phyloP scores from a whole-genome alignment of 768 basidiomycete species.

The Lactarius quietus region DNA sequence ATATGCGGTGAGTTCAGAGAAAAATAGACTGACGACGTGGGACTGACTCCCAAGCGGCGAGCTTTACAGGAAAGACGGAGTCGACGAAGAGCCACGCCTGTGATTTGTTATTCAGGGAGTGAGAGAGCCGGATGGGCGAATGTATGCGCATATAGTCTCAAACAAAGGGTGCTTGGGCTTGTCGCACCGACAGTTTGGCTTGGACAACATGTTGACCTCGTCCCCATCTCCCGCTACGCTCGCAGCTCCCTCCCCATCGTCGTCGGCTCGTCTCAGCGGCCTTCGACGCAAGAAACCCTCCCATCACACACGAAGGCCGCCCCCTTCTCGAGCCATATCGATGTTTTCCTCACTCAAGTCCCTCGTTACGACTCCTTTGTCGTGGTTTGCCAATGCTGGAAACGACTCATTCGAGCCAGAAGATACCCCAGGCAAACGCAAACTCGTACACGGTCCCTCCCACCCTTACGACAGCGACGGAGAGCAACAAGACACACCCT shows the following conservation, averaged over 20 bases:
- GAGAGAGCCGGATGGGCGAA: conserved; percentile 4
- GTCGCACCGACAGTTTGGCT: conserved; percentile 40
- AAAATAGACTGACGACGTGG: background rate
- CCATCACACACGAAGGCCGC: conserved; percentile 20
- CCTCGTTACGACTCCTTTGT: conserved; percentile 34
- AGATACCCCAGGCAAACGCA: conserved; percentile 35
- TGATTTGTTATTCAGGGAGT: conserved; percentile 33
- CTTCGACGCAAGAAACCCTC: conserved; percentile 25
- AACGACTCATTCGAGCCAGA: conserved; percentile 29
- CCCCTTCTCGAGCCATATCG: conserved; percentile 31
- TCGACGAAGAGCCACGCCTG: conserved; percentile 66
- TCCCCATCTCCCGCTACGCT: conserved; percentile 29
- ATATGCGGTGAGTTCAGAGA: conserved; percentile 11
- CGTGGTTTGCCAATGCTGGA: conserved; percentile 32
- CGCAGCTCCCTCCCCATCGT: conserved; percentile 29
- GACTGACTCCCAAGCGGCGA: conserved; percentile 71
- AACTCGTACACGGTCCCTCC: conserved; percentile 21
- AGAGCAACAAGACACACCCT: conserved; percentile 22
- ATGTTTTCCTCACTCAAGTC: conserved; percentile 36
- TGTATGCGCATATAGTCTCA: conserved; percentile 13
- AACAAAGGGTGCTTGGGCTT: background rate
- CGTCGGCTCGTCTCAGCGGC: conserved; percentile 21
- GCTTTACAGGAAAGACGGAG: conserved; percentile 71
- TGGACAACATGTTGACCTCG: conserved; percentile 26
- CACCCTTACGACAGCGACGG: conserved; percentile 20